phyloP scores from a whole-genome alignment of 2,329 filamentous ascomycete genomes.

The Balansia obtecta region DNA sequence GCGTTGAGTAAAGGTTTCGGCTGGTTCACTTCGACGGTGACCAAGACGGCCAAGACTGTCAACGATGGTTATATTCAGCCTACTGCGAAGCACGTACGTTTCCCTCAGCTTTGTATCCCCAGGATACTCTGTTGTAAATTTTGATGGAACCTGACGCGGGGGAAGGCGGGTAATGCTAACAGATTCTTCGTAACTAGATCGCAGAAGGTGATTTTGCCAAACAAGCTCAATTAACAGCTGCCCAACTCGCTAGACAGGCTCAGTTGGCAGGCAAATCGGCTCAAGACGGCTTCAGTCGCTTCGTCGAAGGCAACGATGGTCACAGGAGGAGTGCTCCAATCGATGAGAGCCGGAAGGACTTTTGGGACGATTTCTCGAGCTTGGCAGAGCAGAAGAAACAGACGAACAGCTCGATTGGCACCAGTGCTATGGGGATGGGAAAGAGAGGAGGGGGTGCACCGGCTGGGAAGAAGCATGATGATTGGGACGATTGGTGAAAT shows the following conservation, averaged over 20 bases:
- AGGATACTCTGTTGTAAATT: no score
- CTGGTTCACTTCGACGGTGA: constrained; percentile 81
- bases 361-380: constrained; percentile 84
- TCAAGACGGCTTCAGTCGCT: constrained; percentile 69
- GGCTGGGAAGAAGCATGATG: constrained; percentile 32
- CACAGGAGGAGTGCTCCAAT: constrained; percentile 27
- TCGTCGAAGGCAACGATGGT: constrained; percentile 63
- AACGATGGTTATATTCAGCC: constrained; percentile 90
- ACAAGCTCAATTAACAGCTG: constrained; percentile 48
- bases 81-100: constrained; percentile 43
- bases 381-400: constrained; percentile 44
- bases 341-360: constrained; percentile 61
- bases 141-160: no score
- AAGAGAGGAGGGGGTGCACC: constrained; percentile 23
- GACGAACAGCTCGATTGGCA: constrained; percentile 40
- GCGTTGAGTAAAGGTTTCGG: constrained; percentile 87
- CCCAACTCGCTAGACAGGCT: constrained; percentile 53
- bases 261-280: constrained; percentile 61
- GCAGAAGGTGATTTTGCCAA: constrained; percentile 68
- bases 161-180: no score
- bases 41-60: constrained; percentile 80
- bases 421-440: constrained; percentile 46
- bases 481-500: constrained; percentile 52
- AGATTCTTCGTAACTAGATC: constrained; percentile 36
- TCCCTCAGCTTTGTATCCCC: not conserved